A percentile compares a stretch with the other conserved stretches of the same genome.
Evolutionary conservation across 202 grass and related monocot genomes (phyloP).

Genomic region (Setaria viridis): DNA sequence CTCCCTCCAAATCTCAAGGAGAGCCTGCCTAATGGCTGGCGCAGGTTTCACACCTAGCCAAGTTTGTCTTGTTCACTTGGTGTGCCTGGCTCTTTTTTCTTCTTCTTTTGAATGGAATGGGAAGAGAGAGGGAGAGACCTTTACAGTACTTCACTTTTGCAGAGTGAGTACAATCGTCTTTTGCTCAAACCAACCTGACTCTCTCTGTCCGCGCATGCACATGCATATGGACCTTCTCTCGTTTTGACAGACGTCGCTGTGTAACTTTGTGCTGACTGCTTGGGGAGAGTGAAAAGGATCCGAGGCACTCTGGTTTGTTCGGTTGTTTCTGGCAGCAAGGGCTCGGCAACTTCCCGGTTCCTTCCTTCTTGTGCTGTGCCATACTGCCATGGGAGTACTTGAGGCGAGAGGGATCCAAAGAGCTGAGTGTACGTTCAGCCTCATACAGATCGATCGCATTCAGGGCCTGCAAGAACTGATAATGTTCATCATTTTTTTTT

Average conservation of each 20-base stretch:
- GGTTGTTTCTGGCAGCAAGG: neutral
- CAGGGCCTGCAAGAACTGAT: too few species aligned
- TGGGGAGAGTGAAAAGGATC: constrained; percentile 12
- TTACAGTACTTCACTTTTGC: neutral
- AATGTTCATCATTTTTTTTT: too few species aligned
- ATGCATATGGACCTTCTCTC: neutral
- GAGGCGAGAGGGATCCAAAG: too few species aligned
- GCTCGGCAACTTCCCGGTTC: constrained; percentile 1
- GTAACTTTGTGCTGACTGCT: neutral
- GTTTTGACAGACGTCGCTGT: neutral
- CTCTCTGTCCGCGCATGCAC: constrained; percentile 9
- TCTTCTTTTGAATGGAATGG: neutral
- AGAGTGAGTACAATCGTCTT: neutral
- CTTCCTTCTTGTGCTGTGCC: constrained; percentile 16
- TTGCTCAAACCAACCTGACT: neutral
- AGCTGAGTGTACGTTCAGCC: too few species aligned
- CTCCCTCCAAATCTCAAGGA: neutral
- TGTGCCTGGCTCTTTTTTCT: neutral
- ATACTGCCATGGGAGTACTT: too few species aligned
- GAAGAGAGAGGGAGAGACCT: neutral
- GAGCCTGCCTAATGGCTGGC: neutral
- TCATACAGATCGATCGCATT: too few species aligned
- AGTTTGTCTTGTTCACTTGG: constrained; percentile 27
- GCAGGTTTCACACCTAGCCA: neutral
- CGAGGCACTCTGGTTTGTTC: constrained; percentile 28